Base-by-base conservation (phyloP, 768 basidiomycete species). In the Termitomyces sp. region DNA sequence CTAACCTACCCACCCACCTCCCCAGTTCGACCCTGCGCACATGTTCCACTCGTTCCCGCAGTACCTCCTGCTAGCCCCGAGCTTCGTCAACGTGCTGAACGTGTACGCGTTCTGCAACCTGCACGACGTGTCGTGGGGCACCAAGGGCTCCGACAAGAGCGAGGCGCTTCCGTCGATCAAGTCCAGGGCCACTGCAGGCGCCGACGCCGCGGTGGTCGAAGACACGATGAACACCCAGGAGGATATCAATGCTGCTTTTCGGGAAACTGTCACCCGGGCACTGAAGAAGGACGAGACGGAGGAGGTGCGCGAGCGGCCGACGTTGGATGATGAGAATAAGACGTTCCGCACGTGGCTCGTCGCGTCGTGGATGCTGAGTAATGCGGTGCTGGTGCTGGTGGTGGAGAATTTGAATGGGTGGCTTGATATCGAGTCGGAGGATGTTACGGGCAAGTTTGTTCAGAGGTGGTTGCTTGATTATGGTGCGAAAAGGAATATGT, bases 41-140 rank as follows among this genome's bases (percentile, higher is more conserved):
- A 89, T 98, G 87, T 87, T 95, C 73, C 90, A 91, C 36, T 94
- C 92, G 64, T 94, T 97, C 80, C 76, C 87, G 63, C 95, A 95
- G 69, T 96, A 95, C 69, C 75, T 96, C 52, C 84, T 85, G 65
- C 72, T 98, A 57, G 95, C 95, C 4, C 92, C 92, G 2, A 91
- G 88, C 64, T 96, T 97, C 76, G 92, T 88, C 54, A 98, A 97
- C 68, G 88, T 98, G 45, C 81, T 95, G 61, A 96, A 96, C 72
- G 90, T 95, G 43, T 98, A 98, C 68, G 94, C 95, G 1, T 98
- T 98, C 80, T 96, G 94, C 75, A 97, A 97, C 75, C 76, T 97
- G 72, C 93, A 92, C 70, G 94, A 94, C 71, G 90, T 92, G 16
- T 91, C 88, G 13, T 95, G 94, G 94, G 94, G 94, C 70, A 95